A percentile compares a stretch with the other conserved stretches of the same genome.
Conservation (phyloP, 768 basidiomycete species). For the Fistulinella prunicolor region DNA sequence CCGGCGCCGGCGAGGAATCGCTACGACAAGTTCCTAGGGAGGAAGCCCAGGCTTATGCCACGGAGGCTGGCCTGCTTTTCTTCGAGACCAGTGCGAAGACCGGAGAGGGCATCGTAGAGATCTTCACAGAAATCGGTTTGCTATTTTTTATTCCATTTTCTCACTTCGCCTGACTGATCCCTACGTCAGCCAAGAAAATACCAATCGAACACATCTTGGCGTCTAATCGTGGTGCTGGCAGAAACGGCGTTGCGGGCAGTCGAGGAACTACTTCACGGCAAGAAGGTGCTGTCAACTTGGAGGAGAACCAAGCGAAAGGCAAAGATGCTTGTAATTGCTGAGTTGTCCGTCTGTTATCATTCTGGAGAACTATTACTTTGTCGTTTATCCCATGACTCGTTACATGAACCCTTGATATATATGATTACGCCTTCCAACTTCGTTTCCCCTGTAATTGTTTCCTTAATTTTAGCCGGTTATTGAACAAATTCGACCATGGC, state of each 20-base stretch:
- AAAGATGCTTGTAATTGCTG: conserved; percentile 84
- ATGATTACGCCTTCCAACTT: conserved; percentile 19
- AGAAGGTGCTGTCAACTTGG: conserved; percentile 62
- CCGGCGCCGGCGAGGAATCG: conserved; percentile 58
- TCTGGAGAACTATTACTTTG: conserved; percentile 16
- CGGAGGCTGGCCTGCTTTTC: conserved; percentile 91
- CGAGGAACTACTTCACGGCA: conserved; percentile 51
- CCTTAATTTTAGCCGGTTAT: conserved; percentile 22
- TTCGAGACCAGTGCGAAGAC: conserved; percentile 99
- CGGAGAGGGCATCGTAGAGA: conserved; percentile 90
- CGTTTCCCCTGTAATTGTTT: conserved; percentile 31
- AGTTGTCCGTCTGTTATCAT: conserved; percentile 26
- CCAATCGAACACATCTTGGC: conserved; percentile 94
- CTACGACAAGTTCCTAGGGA: conserved; percentile 89
- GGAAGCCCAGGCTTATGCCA: conserved; percentile 95
- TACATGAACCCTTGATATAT: conserved; percentile 23
- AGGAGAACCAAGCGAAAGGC: conserved; percentile 60
- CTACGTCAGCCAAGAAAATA: conserved; percentile 68
- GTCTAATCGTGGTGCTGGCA: conserved; percentile 66
- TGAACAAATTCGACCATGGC: background rate
- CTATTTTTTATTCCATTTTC: conserved; percentile 1
- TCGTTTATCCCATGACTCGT: conserved; percentile 17
- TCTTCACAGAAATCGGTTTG: conserved; percentile 97
- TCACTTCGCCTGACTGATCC: background rate
- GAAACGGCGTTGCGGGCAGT: conserved; percentile 53